Conservation (phyloP, 352 stramenopile genomes). For the Phytopythium boreale region DNA sequence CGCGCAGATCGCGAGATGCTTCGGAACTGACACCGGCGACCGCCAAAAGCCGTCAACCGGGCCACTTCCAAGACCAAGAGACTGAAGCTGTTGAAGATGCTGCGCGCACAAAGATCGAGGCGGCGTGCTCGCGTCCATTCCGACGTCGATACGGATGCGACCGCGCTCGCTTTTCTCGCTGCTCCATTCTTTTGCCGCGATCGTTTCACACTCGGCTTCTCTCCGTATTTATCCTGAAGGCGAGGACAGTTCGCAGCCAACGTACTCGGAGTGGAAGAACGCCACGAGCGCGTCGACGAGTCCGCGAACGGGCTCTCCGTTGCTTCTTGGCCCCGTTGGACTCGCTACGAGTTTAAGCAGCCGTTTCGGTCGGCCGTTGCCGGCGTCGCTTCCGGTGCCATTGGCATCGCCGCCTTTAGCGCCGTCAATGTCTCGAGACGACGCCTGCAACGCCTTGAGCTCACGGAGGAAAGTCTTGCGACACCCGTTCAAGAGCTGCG, state of each 20-base stretch:
- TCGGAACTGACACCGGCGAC: neutral
- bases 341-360: neutral
- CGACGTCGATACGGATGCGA: conserved; percentile 2
- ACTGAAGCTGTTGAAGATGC: neutral
- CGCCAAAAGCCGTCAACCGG: neutral
- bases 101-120: conserved; percentile 1
- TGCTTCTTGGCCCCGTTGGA: neutral
- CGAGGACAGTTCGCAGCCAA: neutral
- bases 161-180: neutral
- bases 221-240: neutral
- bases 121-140: neutral
- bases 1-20: conserved; percentile 2
- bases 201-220: neutral
- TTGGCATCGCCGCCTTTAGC: neutral
- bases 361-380: conserved; percentile 2
- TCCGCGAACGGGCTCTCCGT: neutral
- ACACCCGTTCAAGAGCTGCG: conserved; percentile 34
- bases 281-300: neutral
- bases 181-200: neutral
- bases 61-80: neutral
- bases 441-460: conserved; percentile 21
- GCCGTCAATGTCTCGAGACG: no score
- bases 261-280: neutral
- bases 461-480: conserved; percentile 38
- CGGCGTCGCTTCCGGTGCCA: conserved; percentile 1